Evolutionary conservation across 1,284 basidiomycete species (phyloP), one percentile per base, ranked within the genome.

Genomic region (Trametes hirsuta): DNA sequence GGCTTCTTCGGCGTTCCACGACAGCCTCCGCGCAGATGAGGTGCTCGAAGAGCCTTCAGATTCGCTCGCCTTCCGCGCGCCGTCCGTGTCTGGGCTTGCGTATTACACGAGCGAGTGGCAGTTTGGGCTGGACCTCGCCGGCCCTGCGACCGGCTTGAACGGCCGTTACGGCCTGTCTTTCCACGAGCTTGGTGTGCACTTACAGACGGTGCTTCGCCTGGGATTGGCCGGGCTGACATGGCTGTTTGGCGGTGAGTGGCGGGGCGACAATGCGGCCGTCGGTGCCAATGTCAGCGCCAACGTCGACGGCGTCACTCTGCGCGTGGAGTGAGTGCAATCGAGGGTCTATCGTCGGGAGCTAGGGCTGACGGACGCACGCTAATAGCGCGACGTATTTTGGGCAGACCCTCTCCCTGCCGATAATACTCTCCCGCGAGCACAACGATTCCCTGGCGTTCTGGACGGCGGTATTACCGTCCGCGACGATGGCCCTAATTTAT

Each of bases 391-490:
- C 66, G 47, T 74, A 76, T 58, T 66, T 73, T 34, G 74, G 75
- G 41, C 76, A 78, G 61, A 65, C 65, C 40, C 61, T 78, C 21
- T 59, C 69, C 12, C 46, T 77, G 8, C 77, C 77, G n/a, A 70
- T 78, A 48, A 59, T 66, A 11, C 66, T 78, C 39, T 69, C 74
- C n/a, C 67, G 73, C 51, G 67, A 74, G 30, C 68, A 68, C 46
- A 71, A 74, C 52, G 56, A 68, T 15, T 34, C 53, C 15, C 61
- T 76, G 47, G 75, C 69, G 2, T 65, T 74, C 36, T 68, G 74
- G 63, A 71, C 73, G 21, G 68, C 72, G 11, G 63, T 75, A 4
- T 48, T 77, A 24, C 76, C 76, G 21, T 72, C 75, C 24, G 66
- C 73, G 6, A 72, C 67, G 6, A 69, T 74, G 48, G 66, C 67